Evolutionary conservation across 768 basidiomycete genomes (phyloP).

Genomic region (Suillus sp.): DNA sequence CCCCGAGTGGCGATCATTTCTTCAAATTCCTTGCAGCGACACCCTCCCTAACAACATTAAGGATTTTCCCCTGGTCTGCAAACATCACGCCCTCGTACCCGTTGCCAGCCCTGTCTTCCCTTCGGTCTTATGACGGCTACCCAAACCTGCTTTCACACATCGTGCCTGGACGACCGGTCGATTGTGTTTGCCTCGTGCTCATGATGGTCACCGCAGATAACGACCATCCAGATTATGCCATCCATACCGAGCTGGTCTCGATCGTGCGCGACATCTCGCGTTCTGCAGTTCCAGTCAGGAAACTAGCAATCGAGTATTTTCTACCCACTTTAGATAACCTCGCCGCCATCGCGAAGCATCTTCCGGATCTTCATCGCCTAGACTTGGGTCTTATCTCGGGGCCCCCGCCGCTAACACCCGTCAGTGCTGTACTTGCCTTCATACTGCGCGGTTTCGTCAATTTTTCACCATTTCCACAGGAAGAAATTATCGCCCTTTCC

Average conservation of each 20-base stretch:
- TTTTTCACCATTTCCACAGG: not conserved
- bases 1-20: not conserved
- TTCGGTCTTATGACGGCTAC: constrained; percentile 3
- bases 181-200: not conserved
- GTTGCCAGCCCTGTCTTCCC: constrained; percentile 6
- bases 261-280: not conserved
- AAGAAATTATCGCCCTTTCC: not conserved
- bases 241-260: not conserved
- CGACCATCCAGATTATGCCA: not conserved
- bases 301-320: not conserved
- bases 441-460: not conserved
- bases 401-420: not conserved
- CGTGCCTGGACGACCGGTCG: constrained; percentile 4
- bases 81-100: not conserved
- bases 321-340: not conserved
- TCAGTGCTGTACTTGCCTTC: not conserved
- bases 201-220: not conserved
- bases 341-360: not conserved
- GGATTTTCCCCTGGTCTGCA: constrained; percentile 2
- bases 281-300: constrained; percentile 3
- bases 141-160: constrained; percentile 2
- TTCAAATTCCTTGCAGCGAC: not conserved
- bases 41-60: not conserved
- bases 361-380: constrained; percentile 2
- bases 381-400: not conserved